Percentiles rank a stretch among this genome's conserved stretches.
These are phyloP conservation scores for Calonectria hongkongensis DNA, from an alignment of 2,329 filamentous ascomycete genomes.

Conservation along the genomic window DNA sequence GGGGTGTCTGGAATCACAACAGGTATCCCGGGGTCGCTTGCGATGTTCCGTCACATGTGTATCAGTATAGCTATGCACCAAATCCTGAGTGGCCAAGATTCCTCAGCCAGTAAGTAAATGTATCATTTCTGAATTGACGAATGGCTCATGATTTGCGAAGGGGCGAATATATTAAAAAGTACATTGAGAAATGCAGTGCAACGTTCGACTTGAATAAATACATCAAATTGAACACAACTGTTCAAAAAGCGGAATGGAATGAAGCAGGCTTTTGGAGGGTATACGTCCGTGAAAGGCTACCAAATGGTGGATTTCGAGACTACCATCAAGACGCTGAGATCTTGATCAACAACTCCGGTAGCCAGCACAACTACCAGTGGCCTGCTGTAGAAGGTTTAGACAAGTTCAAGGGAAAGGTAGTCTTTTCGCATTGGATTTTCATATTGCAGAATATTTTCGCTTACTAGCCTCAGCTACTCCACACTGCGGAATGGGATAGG, in stretches of 20 bases:
- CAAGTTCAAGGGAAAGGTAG: constrained; percentile 9
- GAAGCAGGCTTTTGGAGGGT: constrained; percentile 3
- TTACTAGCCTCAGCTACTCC: neutral
- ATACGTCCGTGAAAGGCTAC: neutral
- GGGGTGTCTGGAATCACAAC: constrained; percentile 14
- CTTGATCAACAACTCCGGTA: neutral
- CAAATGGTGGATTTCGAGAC: neutral
- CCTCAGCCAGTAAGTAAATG: neutral
- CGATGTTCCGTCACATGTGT: constrained; percentile 7
- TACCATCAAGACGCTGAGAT: constrained; percentile 11
- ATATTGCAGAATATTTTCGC: no score
- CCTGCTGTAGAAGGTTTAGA: neutral
- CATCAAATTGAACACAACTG: neutral
- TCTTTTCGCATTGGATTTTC: neutral
- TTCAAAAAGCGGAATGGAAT: neutral
- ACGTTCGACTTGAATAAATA: neutral
- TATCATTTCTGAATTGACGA: no score
- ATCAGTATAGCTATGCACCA: constrained; percentile 4
- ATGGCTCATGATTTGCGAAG: neutral
- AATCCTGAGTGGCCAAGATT: constrained; percentile 2
- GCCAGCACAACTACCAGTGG: constrained; percentile 6
- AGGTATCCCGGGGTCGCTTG: neutral
- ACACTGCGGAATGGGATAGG: neutral
- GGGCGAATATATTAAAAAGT: neutral
- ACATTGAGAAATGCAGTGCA: neutral